Evolutionary conservation across 371 early-diverging fungal genomes (phyloP), one percentile per base, ranked within the genome.

Genomic region (Polyrhizophydium stewartii): DNA sequence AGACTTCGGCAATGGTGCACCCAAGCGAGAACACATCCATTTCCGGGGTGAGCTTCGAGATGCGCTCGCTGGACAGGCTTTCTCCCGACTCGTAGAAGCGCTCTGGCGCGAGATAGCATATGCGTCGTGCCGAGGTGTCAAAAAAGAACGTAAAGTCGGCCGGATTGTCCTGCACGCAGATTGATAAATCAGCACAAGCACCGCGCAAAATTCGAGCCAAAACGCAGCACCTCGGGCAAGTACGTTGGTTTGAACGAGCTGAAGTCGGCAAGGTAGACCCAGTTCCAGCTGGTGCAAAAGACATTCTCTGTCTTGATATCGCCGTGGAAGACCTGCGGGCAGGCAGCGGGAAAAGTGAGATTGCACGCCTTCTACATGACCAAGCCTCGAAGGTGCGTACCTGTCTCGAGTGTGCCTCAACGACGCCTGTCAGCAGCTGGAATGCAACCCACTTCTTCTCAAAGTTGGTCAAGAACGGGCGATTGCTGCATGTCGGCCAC

Each of bases 11-110:
- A 62, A 97, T 88, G 0, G 95, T 93, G 32, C 82, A 89, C 87
- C 97, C 97, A n/a, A 91, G 75, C 0, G 92, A 88, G 68, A 96
- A 97, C 9, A 96, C 83, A 62, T 97, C 97, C 96, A 96, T 96
- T 30, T 86, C 87, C 9, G 87, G 80, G 16, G 84, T 89, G 27
- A 95, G 41, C 17, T 57, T 37, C 7, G 56, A 66, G 22, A 60
- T 41, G 12, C 65, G 61, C 19, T 53, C 60, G 21, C 51, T 27
- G 55, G 73, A 69, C 32, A 74, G 52, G 3, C 68, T 59, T 49
- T 74, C 76, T 22, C 68, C 68, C 0, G 77, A 68, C 1, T 74
- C 65, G 46, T 65, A 51, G 66, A 97, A 94, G 61, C 97, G 77
- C 75, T 97, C 97, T 1, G 97, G 96, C 5, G 96, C 94, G n/a